A percentile compares a stretch with the other conserved stretches of the same genome.
phyloP scores from a whole-genome alignment of 2,329 filamentous ascomycete species.

The Beauveria sp. region DNA sequence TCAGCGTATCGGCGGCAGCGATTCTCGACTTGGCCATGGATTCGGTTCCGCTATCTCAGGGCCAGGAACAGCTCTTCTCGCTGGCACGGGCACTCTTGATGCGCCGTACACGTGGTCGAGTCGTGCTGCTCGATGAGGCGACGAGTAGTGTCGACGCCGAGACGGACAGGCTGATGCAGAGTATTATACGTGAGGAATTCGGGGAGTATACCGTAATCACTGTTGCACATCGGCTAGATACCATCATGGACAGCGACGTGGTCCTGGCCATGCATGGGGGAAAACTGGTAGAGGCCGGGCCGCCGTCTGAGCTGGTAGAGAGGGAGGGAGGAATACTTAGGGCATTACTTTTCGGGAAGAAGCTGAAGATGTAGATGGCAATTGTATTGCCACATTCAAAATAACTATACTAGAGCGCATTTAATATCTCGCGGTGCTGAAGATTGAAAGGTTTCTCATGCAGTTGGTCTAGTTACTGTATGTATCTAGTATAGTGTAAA shows the following conservation, averaged over 20 bases:
- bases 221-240: not conserved
- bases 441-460: too few species aligned
- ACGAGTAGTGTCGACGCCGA: conserved; percentile 5
- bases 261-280: not conserved
- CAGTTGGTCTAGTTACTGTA: too few species aligned
- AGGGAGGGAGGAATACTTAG: not conserved
- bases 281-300: not conserved
- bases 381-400: too few species aligned
- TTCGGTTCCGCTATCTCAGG: conserved; percentile 5
- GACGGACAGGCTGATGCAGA: conserved; percentile 9
- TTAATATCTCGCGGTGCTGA: too few species aligned
- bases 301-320: not conserved
- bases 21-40: conserved; percentile 1
- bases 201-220: conserved; percentile 12
- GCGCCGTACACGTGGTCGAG: not conserved
- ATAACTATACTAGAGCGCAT: too few species aligned
- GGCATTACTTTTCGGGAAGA: not conserved
- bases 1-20: not conserved
- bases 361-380: too few species aligned
- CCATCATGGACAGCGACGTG: conserved; percentile 4
- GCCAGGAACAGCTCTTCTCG: conserved; percentile 3
- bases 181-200: conserved; percentile 8
- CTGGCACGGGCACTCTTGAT: conserved; percentile 1
- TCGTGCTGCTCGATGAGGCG: conserved; percentile 15
- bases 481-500: too few species aligned